These are phyloP conservation scores for Lodderomyces margitis DNA, from an alignment of 1,139 yeast genomes.

Conservation along the genomic window DNA sequence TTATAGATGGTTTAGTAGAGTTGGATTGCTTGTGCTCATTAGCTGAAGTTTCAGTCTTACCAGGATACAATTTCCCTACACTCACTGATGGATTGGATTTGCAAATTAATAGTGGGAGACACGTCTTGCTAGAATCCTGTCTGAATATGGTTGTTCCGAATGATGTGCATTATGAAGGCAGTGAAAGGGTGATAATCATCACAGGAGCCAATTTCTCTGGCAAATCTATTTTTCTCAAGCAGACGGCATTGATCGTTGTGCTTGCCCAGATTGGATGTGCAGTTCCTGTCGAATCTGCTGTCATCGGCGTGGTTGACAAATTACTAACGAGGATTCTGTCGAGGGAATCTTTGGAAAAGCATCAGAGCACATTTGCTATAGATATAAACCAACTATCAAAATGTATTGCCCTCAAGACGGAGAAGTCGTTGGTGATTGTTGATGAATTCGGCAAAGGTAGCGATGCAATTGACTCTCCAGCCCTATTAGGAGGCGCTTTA, in stretches of 20 bases:
- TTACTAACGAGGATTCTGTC: conserved; percentile 42
- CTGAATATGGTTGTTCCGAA: conserved; percentile 36
- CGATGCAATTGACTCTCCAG: conserved; percentile 44
- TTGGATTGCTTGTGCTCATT: conserved; percentile 39
- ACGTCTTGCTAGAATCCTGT: conserved; percentile 39
- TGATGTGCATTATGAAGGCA: conserved; percentile 21
- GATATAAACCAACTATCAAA: conserved; percentile 47
- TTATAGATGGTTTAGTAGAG: conserved; percentile 26
- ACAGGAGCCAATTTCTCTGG: conserved; percentile 57
- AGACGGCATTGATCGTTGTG: conserved; percentile 41
- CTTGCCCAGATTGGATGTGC: conserved; percentile 50
- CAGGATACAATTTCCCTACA: conserved; percentile 34
- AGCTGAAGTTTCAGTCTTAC: conserved; percentile 29
- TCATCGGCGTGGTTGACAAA: conserved; percentile 43
- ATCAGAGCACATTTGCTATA: conserved; percentile 45
- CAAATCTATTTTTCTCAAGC: conserved; percentile 45
- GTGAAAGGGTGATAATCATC: conserved; percentile 23
- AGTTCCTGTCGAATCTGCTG: conserved; percentile 44
- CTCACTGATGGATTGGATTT: conserved; percentile 24
- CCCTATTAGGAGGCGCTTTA: conserved; percentile 39
- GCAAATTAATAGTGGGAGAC: conserved; percentile 29
- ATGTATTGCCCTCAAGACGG: conserved; percentile 32
- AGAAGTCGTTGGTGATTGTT: conserved; percentile 36
- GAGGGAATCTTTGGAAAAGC: conserved; percentile 39
- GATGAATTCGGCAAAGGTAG: conserved; percentile 58